Evolutionary conservation across 2,329 filamentous ascomycete genomes (phyloP).

Genomic region (Diaporthe citriasiana): DNA sequence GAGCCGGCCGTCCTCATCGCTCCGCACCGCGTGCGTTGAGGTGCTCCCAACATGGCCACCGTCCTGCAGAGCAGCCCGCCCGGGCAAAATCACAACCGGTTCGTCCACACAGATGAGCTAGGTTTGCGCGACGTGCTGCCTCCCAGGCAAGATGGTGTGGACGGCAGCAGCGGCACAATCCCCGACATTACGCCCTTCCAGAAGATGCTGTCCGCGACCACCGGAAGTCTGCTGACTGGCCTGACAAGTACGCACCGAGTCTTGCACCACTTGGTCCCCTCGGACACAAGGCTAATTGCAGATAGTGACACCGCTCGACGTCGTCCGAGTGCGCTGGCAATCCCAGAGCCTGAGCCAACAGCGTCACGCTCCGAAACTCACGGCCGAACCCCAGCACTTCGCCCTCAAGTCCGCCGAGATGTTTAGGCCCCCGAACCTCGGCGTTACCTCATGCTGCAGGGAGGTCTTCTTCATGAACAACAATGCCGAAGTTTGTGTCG

Average conservation of each 20-base stretch:
- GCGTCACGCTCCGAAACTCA: constrained; percentile 56
- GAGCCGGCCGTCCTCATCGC: constrained; percentile 26
- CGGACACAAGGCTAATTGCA: constrained; percentile 38
- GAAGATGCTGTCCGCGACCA: constrained; percentile 95
- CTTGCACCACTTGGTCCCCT: constrained; percentile 3
- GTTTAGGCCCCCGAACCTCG: constrained; percentile 83
- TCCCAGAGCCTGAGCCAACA: constrained; percentile 73
- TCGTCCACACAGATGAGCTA: constrained; percentile 50
- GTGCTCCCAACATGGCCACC: constrained; percentile 38
- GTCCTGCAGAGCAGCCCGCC: constrained; percentile 43
- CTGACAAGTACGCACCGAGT: constrained; percentile 76
- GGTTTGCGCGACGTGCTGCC: constrained; percentile 52
- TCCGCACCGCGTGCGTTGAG: constrained; percentile 8
- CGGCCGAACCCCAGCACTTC: constrained; percentile 69
- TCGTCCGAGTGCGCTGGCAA: constrained; percentile 94
- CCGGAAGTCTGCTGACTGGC: constrained; percentile 90
- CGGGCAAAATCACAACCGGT: constrained; percentile 57
- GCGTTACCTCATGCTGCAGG: constrained; percentile 93
- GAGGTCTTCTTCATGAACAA: constrained; percentile 98
- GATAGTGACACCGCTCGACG: constrained; percentile 92
- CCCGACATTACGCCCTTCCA: constrained; percentile 83
- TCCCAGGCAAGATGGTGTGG: constrained; percentile 52
- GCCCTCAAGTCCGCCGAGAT: constrained; percentile 70
- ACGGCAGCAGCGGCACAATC: constrained; percentile 41
- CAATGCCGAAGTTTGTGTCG: constrained; percentile 83